A percentile compares a stretch with the other conserved stretches of the same genome.
Conservation (phyloP, 805 yeast genomes). For the Huiozyma naganishii region DNA sequence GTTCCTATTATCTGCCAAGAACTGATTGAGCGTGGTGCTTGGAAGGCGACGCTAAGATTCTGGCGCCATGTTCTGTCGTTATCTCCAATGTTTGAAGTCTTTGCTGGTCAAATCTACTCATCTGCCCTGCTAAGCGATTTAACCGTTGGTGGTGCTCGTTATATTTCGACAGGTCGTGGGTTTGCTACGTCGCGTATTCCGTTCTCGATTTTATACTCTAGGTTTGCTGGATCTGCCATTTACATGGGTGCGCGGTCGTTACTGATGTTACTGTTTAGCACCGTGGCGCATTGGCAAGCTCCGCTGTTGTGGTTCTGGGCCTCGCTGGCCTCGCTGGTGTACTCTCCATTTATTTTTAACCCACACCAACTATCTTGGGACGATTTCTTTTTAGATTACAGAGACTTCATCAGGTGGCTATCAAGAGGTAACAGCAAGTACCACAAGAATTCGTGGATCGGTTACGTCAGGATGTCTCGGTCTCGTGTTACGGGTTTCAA, state of each 20-base stretch:
- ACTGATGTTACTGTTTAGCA: constrained; percentile 59
- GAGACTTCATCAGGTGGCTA: constrained; percentile 83
- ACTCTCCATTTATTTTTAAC: constrained; percentile 89
- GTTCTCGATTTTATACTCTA: constrained; percentile 58
- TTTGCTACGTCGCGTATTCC: constrained; percentile 74
- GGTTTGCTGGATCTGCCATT: constrained; percentile 73
- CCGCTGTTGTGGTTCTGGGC: constrained; percentile 97
- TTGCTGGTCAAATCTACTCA: constrained; percentile 70
- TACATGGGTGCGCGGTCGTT: constrained; percentile 74
- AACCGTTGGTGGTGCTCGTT: constrained; percentile 77
- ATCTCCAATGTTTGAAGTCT: constrained; percentile 75
- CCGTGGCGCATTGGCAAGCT: constrained; percentile 80
- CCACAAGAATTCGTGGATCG: constrained; percentile 85
- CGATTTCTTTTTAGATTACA: constrained; percentile 90
- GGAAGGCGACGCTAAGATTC: constrained; percentile 62
- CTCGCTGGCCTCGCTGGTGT: constrained; percentile 71
- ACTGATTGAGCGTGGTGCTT: constrained; percentile 68
- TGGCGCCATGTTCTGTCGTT: constrained; percentile 56
- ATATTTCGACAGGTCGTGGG: constrained; percentile 79
- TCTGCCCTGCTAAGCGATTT: constrained; percentile 59
- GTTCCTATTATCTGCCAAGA: constrained; percentile 72
- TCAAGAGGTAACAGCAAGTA: constrained; percentile 84
- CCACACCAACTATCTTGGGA: constrained; percentile 97
- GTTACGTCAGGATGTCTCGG: constrained; percentile 70
- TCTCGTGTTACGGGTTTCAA: constrained; percentile 80